These are phyloP conservation scores for Selaginella moellendorffii DNA, from an alignment of 75 land plant species.

Conservation along the genomic window DNA sequence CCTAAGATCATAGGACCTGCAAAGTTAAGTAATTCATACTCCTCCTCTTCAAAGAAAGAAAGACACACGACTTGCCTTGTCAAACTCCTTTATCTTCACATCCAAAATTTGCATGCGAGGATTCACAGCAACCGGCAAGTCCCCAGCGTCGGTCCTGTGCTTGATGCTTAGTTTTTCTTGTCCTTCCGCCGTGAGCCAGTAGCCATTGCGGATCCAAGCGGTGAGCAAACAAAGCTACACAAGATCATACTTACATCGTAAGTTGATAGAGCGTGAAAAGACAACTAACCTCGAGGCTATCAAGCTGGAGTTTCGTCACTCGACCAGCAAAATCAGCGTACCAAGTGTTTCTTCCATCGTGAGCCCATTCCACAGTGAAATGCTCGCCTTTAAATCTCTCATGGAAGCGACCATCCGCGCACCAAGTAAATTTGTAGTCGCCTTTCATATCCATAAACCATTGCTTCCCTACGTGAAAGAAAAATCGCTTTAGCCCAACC, in stretches of 20 bases:
- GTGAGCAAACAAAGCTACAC: slow-evolving; percentile 24
- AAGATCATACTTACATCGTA: no score
- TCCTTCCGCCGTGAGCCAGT: slow-evolving; percentile 31
- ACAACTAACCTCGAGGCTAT: slow-evolving; percentile 39
- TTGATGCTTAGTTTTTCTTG: slow-evolving; percentile 20
- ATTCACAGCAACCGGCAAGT: not conserved
- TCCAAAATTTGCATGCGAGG: not conserved
- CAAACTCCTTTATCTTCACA: not conserved
- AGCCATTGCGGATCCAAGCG: slow-evolving; percentile 36
- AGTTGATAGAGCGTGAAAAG: no score
- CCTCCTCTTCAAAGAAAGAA: not conserved
- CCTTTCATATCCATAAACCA: slow-evolving; percentile 32
- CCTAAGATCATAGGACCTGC: slow-evolving; percentile 13
- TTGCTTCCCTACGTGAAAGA: slow-evolving; percentile 35
- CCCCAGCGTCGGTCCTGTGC: not conserved
- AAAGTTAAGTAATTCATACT: not conserved
- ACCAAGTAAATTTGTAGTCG: slow-evolving; percentile 27
- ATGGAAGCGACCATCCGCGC: slow-evolving; percentile 30
- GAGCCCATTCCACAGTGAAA: slow-evolving; percentile 29
- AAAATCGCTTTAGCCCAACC: no score
- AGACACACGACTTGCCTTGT: not conserved
- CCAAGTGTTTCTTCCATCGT: slow-evolving; percentile 32
- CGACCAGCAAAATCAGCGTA: slow-evolving; percentile 36
- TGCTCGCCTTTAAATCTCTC: slow-evolving; percentile 26
- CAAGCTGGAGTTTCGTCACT: slow-evolving; percentile 25